These are phyloP conservation scores for Backusella psychrophila DNA, from an alignment of 192 early-diverging fungal genomes.

Conservation along the genomic window DNA sequence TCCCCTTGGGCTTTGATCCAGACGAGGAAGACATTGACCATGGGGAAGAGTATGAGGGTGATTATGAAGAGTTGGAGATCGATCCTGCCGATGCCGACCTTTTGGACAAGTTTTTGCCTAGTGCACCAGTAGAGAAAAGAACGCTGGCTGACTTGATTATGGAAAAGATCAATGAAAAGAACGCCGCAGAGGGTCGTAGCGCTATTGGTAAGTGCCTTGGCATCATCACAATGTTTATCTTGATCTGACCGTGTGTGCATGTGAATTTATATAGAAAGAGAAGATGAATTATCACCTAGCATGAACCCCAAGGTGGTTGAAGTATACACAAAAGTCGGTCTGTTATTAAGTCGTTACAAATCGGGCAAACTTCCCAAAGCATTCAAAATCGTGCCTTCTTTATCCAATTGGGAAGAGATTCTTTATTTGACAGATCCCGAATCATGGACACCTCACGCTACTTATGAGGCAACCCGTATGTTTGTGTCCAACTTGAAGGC, in stretches of 20 bases:
- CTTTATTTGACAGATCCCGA: slow-evolving; percentile 88
- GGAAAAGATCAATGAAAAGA: slow-evolving; percentile 86
- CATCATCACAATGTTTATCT: background rate
- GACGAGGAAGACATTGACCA: slow-evolving; percentile 64
- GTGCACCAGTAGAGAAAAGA: slow-evolving; percentile 78
- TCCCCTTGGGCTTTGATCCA: slow-evolving; percentile 37
- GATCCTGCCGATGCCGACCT: slow-evolving; percentile 76
- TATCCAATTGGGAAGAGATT: slow-evolving; percentile 97
- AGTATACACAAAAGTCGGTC: slow-evolving; percentile 93
- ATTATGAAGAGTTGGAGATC: slow-evolving; percentile 74
- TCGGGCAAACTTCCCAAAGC: slow-evolving; percentile 95
- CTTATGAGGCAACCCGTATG: slow-evolving; percentile 92
- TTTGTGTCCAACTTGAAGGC: slow-evolving; percentile 98
- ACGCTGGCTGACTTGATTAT: slow-evolving; percentile 96
- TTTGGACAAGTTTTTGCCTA: slow-evolving; percentile 90
- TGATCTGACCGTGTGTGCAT: background rate
- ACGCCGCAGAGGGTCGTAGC: slow-evolving; percentile 43
- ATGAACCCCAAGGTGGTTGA: slow-evolving; percentile 90
- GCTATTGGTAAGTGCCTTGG: slow-evolving; percentile 10
- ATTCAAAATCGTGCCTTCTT: slow-evolving; percentile 97
- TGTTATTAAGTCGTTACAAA: slow-evolving; percentile 87
- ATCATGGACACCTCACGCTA: slow-evolving; percentile 95
- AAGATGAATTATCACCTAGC: slow-evolving; percentile 46
- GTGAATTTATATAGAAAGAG: slow-evolving; percentile 33
- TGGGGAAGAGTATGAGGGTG: slow-evolving; percentile 67